These are phyloP conservation scores for Talaromyces sp. DNA, from an alignment of 2,329 filamentous ascomycete genomes.

Conservation along the genomic window DNA sequence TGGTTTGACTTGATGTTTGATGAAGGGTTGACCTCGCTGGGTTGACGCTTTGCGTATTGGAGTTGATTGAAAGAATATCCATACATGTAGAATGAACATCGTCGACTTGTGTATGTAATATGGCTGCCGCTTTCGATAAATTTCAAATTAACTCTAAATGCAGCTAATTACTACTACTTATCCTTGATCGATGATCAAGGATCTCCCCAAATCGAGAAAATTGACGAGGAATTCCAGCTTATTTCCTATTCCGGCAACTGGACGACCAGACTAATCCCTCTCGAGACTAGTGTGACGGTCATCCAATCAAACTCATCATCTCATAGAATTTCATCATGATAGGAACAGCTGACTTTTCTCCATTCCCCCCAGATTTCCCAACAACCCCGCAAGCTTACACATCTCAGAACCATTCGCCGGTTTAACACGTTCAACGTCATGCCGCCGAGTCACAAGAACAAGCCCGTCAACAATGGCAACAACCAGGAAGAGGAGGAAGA, in stretches of 20 bases:
- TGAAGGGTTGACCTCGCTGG: neutral
- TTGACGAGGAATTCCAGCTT: neutral
- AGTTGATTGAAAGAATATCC: neutral
- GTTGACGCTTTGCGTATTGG: neutral
- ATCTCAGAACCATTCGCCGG: neutral
- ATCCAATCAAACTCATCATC: no score
- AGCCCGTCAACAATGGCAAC: neutral
- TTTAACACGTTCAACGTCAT: neutral
- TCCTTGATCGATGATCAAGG: neutral
- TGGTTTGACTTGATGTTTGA: neutral
- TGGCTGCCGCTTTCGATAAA: no score
- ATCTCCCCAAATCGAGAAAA: neutral
- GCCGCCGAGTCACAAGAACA: neutral
- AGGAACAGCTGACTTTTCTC: neutral
- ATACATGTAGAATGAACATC: no score
- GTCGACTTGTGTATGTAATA: no score
- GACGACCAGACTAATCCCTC: neutral
- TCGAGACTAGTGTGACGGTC: neutral
- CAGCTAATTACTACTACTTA: neutral
- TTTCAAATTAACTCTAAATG: neutral
- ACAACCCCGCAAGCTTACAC: neutral
- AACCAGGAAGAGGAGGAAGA: constrained; percentile 57
- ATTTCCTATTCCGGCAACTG: neutral
- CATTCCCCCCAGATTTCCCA: neutral
- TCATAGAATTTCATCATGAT: neutral